Percentiles rank a stretch among this genome's conserved stretches.
phyloP scores from a whole-genome alignment of 2,329 filamentous ascomycete species.

The Botrytis hyacinthi region DNA sequence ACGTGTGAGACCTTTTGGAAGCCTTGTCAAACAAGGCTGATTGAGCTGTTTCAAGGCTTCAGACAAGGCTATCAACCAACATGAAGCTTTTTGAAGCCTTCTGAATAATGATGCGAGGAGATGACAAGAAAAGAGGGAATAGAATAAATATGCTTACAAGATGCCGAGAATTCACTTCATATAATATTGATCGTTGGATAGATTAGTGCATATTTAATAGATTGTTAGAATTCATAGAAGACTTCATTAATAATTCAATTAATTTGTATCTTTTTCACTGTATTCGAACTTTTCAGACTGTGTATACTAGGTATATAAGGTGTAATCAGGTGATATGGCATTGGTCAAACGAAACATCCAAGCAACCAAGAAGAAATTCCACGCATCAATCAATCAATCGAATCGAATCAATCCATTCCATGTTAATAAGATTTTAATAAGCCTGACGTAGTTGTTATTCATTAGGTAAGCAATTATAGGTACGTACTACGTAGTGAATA shows the following conservation, averaged over 20 bases:
- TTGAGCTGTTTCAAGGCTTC: background rate
- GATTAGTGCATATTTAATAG: no score
- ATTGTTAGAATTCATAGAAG: background rate
- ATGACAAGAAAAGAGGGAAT: background rate
- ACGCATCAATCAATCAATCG: no score
- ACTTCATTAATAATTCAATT: no score
- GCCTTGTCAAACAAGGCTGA: background rate
- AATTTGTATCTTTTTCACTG: background rate
- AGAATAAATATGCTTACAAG: background rate
- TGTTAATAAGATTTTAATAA: background rate
- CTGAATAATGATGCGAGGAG: background rate
- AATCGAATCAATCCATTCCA: no score
- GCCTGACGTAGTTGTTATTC: background rate
- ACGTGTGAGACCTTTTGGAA: background rate
- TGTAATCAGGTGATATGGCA: background rate
- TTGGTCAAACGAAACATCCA: background rate
- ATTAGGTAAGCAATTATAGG: background rate
- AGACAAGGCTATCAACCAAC: background rate
- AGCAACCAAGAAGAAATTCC: background rate
- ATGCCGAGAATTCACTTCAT: background rate
- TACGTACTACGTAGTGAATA: background rate
- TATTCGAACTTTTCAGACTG: background rate
- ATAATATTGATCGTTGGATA: accelerated
- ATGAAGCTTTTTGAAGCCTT: background rate
- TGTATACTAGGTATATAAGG: no score